Evolutionary conservation across 164 flowering plant genomes (phyloP), one percentile per base, ranked within the genome.

Genomic region (Echeveria elegans): DNA sequence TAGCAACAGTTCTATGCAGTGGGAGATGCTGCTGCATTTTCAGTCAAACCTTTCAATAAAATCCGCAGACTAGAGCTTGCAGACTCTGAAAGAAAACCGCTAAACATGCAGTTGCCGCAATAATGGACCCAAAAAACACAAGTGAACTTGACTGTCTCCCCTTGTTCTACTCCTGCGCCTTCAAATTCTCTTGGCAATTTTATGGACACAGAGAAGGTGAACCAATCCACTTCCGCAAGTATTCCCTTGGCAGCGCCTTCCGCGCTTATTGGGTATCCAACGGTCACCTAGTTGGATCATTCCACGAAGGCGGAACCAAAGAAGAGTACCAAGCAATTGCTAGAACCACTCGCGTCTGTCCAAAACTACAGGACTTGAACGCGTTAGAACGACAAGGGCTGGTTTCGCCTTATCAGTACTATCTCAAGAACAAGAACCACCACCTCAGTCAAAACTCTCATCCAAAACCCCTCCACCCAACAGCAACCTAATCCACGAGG

Each of bases 11-110:
- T 88, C 53, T 94, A 86, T 70, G 98, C 97, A 18, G 84, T 94
- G 15, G 98, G 98, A 32, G 98, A 94, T 73, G 98, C 91, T 59
- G 96, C 98, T 1, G 63, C 97, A n/a, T 91, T 94, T 73, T 97
- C 95, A 5, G 83, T 94, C 73, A 86, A 88, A 78, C 76, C 83
- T 29, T 79, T 83, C 66, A 88, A 94, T 6, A 93, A 89, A 73
- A 83, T 72, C 21, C 88, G 95, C 4, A 77, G 98, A 70, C 93
- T 91, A 41, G 98, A 94, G 78, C 98, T 89, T 65, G 98, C 91
- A 9, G 98, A 94, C 72, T 81, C 87, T 4, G 95, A 96, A 0
- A 70, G 97, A 83, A 85, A 71, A 72, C 96, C 21, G 98, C 97
- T 28, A 81, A 77, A 64, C 96, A 89, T 73, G 95, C 90, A n/a